phyloP scores from a whole-genome alignment of 768 basidiomycete genomes.

The Auricularia sp. region DNA sequence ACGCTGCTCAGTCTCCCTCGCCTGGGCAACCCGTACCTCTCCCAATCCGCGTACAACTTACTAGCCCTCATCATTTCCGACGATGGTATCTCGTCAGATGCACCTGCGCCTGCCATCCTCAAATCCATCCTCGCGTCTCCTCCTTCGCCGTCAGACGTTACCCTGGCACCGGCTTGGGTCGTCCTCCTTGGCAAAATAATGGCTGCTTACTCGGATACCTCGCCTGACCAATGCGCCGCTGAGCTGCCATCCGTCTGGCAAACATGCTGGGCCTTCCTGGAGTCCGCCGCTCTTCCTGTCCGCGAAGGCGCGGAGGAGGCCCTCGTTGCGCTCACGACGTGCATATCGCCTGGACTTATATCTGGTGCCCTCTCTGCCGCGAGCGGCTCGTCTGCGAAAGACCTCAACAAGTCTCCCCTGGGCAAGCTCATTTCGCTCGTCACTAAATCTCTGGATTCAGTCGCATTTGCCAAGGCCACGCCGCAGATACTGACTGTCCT shows the following conservation, averaged over 20 bases:
- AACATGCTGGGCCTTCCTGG: conserved; percentile 65
- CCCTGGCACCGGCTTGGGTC: conserved; percentile 69
- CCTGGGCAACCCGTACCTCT: conserved; percentile 79
- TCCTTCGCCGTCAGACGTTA: conserved; percentile 57
- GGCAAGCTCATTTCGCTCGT: conserved; percentile 53
- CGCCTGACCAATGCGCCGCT: conserved; percentile 38
- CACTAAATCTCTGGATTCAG: conserved; percentile 57
- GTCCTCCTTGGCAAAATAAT: conserved; percentile 64
- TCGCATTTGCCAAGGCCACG: conserved; percentile 63
- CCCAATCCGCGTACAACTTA: conserved; percentile 78
- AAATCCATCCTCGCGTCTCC: conserved; percentile 57
- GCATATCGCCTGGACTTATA: conserved; percentile 59
- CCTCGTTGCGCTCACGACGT: conserved; percentile 48
- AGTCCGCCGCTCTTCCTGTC: conserved; percentile 49
- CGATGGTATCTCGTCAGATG: conserved; percentile 35
- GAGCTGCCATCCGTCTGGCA: conserved; percentile 65
- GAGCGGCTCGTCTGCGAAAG: conserved; percentile 39
- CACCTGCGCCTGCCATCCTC: conserved; percentile 44
- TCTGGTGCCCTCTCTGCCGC: conserved; percentile 17
- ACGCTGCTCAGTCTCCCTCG: conserved; percentile 75
- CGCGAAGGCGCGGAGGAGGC: conserved; percentile 56
- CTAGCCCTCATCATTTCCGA: conserved; percentile 69
- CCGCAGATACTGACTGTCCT: conserved; percentile 70
- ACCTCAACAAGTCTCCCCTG: conserved; percentile 44
- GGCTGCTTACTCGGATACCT: conserved; percentile 46